A percentile compares a stretch with the other conserved stretches of the same genome.
Evolutionary conservation across 352 stramenopile genomes (phyloP).

Genomic region (Phytophthora macrochlamydospora): DNA sequence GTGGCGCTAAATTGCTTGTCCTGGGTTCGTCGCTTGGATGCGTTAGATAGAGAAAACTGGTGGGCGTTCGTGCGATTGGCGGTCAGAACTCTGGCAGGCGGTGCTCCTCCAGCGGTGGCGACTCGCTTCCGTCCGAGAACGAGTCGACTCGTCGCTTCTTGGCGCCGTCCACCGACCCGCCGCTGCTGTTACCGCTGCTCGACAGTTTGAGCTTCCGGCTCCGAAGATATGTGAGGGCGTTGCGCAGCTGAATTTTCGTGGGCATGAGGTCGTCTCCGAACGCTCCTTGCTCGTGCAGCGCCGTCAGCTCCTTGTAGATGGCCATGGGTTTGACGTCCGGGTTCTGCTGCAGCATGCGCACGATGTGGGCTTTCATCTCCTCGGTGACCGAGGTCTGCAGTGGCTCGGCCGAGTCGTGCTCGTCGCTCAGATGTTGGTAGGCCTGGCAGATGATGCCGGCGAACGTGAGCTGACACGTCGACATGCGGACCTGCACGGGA

Average conservation of each 20-base stretch:
- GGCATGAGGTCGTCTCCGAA: slow-evolving; percentile 83
- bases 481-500: slow-evolving; percentile 82
- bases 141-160: slow-evolving; percentile 54
- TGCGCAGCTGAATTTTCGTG: slow-evolving; percentile 83
- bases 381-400: slow-evolving; percentile 75
- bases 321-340: slow-evolving; percentile 76
- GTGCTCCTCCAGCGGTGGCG: slow-evolving; percentile 60
- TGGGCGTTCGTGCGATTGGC: slow-evolving; percentile 7
- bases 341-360: slow-evolving; percentile 68
- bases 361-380: slow-evolving; percentile 77
- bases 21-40: slow-evolving; percentile 7
- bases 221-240: slow-evolving; percentile 82
- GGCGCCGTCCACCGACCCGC: slow-evolving; percentile 14
- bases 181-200: slow-evolving; percentile 17
- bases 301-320: slow-evolving; percentile 74
- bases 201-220: slow-evolving; percentile 68
- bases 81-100: slow-evolving; percentile 53
- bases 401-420: slow-evolving; percentile 76
- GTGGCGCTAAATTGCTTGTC: not conserved
- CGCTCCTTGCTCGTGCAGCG: slow-evolving; percentile 52
- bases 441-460: slow-evolving; percentile 73
- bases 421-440: slow-evolving; percentile 78
- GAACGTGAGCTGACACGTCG: slow-evolving; percentile 80
- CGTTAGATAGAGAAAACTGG: slow-evolving; percentile 25
- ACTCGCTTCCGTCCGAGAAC: slow-evolving; percentile 62